Base-by-base conservation (phyloP, 148 eudicot species). In the Chenopodium berlandieri region DNA sequence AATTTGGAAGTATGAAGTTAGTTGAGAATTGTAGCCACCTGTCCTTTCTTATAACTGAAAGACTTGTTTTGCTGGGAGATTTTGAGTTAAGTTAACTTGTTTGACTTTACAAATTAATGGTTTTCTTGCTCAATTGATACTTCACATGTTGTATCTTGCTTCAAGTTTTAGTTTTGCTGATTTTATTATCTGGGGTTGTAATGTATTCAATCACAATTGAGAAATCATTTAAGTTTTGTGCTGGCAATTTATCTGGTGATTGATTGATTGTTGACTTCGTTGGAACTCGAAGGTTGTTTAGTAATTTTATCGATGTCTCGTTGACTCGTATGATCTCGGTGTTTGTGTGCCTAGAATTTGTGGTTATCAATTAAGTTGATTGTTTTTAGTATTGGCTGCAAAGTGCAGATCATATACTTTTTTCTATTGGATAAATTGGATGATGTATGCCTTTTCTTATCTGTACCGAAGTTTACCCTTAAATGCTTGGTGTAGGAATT, bases 51-150 rank as follows among this genome's bases (percentile, higher is more conserved):
- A 46, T 62, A 85, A 82, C 23, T 78, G 62, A 67, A 52, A 75
- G 62, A 77, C 79, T 58, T 78, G 81, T 52, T 77, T 60, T 68
- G 65, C 20, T 81, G 79, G 46, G 83, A 71, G 83, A 80, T 80
- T 83, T 74, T 84, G 80, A 10, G 84, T 81, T 60, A 81, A 85
- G 84, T 74, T 67, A 79, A 52, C 84, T 67, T 81, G 78, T 82
- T 85, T 80, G 87, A 78, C 84, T 85, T 81, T 85, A 40, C 60
- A 10, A 56, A 27, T 25, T 30, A 30, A 34, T 37, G 14, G 67
- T 31, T 84, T 62, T 73, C 71, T 67, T 84, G 80, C 31, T 60
- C 77, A 76, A 44, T 11, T 84, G 46, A 56, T 52, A 65, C 70
- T 71, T 9, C 54, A 12, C 81, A 62, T 56, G 65, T 37, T 85